Base-by-base conservation (phyloP, 1,284 basidiomycete species). In the Ganoderma meredithae region DNA sequence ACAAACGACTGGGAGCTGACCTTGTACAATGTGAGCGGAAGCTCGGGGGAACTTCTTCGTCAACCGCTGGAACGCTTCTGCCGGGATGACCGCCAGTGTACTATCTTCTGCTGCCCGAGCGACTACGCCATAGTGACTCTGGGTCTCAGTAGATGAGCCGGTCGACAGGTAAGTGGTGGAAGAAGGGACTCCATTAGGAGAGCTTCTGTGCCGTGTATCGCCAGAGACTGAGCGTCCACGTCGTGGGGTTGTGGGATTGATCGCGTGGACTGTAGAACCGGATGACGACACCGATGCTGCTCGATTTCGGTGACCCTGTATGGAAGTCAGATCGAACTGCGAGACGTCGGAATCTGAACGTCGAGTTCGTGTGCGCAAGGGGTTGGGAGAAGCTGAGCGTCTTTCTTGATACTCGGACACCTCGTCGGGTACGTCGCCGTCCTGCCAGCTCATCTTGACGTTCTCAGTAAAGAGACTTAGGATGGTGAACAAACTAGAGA, bases 41-140 rank as follows among this genome's bases (percentile, higher is more conserved):
- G 98, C 96, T 76, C 98, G 98, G 0, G 97, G 97, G 75, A 94
- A 98, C 78, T 97, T 96, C 79, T 96, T 95, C 0, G 97, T 99
- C 56, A 95, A 83, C 58, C 95, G 84, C 70, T 92, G 88, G 82
- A 99, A 99, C 4, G 97, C 98, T 78, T 98, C 96, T 1, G 97
- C 97, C 5, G 97, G 98, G 65, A 99, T 99, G 17, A 99, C 97
- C n/a, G 97, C 98, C 9, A 99, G 83, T 0, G 97, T 99, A 4
- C 95, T 96, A 77, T 99, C 97, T 65, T 95, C 93, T 1, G 92
- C 93, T 3, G 97, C 98, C 39, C 97, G 86, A 15, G 96, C 97
- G 40, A 99, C 90, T 3, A 91, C 86, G 7, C 91, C 91, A 73
- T 88, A 85, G 74, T 86, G 86, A 44, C 73, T 73, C 40, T 78